Base-by-base conservation (phyloP, 2,329 filamentous ascomycete genomes). In the Pyrenophora seminiperda region DNA sequence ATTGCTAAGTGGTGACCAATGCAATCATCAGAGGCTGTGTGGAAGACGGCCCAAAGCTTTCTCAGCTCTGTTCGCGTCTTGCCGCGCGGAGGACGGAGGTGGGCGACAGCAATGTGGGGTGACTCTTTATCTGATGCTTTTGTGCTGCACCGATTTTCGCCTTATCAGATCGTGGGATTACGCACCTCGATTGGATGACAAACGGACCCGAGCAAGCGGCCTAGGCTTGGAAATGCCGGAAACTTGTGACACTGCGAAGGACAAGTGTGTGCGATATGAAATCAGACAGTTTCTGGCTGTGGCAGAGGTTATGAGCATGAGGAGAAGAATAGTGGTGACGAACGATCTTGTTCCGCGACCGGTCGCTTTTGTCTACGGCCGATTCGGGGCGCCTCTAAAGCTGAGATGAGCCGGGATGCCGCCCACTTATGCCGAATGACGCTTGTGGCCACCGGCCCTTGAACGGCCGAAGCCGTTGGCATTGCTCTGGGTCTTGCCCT, bases 161-260 rank as follows among this genome's bases (percentile, higher is more conserved):
- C 29, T 66, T 65, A 67, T 68, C 64, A 62, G 66, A 68, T 68
- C 48, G 63, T 58, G 59, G 61, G 42, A 52, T 27, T 33, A 43
- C 62, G 58, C 48, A 65, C 63, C 52, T 54, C 22, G 52, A 37
- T 33, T 34, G 34, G 44, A 49, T 47, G 62, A 41, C 56, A 45
- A 52, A 41, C 41, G 20, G 38, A 33, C 30, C 32, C 37, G 44
- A 57, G 64, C 36, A 53, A 64, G 52, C 36, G 55, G 54, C 58
- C 55, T 55, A 50, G 41, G 53, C 47, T 19, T 41, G 43, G 33
- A 22, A 17, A 43, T 45, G 33, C 18, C 27, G 29, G 34, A 18
- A 4, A 40, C 22, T 7, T 41, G 17, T 38, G 55, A 60, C 59
- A 62, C 53, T 53, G 37, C 59, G 53, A 41, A 42, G 15, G 15